Percentiles rank a stretch among this genome's conserved stretches.
These are phyloP conservation scores for Auricularia sp. DNA, from an alignment of 768 basidiomycete genomes.

Conservation along the genomic window DNA sequence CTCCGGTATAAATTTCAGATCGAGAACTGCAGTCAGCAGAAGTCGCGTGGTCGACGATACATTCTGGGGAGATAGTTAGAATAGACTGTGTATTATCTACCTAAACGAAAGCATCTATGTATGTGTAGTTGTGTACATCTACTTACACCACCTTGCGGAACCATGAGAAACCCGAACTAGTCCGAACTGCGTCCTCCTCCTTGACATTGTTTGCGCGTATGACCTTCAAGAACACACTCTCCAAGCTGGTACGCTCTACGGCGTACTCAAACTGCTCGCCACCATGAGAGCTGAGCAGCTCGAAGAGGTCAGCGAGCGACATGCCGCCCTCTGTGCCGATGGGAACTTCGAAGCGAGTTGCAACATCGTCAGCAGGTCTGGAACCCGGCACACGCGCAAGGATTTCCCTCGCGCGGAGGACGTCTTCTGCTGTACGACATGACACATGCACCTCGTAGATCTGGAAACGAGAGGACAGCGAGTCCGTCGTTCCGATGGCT, in stretches of 20 bases:
- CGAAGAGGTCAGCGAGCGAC: constrained; percentile 51
- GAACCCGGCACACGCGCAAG: constrained; percentile 56
- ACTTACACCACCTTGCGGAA: neutral
- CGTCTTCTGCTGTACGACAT: constrained; percentile 52
- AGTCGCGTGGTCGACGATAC: too few relatives aligned
- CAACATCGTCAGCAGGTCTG: constrained; percentile 60
- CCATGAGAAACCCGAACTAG: neutral
- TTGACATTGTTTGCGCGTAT: constrained; percentile 49
- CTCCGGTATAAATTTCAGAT: too few relatives aligned
- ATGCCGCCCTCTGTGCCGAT: constrained; percentile 27
- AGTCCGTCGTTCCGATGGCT: constrained; percentile 60
- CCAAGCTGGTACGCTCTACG: constrained; percentile 57
- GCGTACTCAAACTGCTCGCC: constrained; percentile 52
- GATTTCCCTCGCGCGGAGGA: constrained; percentile 42
- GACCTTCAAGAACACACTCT: constrained; percentile 65
- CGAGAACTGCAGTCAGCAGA: too few relatives aligned
- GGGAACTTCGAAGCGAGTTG: constrained; percentile 66
- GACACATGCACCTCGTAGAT: constrained; percentile 71
- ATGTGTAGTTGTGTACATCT: too few relatives aligned
- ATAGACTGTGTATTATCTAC: too few relatives aligned
- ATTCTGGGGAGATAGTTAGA: too few relatives aligned
- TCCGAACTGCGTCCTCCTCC: constrained; percentile 30
- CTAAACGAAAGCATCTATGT: too few relatives aligned
- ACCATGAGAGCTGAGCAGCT: constrained; percentile 37
- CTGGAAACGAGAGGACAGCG: constrained; percentile 55